Percentiles rank a stretch among this genome's conserved stretches.
These are phyloP conservation scores for Prillingera fragicola DNA, from an alignment of 1,284 basidiomycete genomes.

Conservation along the genomic window DNA sequence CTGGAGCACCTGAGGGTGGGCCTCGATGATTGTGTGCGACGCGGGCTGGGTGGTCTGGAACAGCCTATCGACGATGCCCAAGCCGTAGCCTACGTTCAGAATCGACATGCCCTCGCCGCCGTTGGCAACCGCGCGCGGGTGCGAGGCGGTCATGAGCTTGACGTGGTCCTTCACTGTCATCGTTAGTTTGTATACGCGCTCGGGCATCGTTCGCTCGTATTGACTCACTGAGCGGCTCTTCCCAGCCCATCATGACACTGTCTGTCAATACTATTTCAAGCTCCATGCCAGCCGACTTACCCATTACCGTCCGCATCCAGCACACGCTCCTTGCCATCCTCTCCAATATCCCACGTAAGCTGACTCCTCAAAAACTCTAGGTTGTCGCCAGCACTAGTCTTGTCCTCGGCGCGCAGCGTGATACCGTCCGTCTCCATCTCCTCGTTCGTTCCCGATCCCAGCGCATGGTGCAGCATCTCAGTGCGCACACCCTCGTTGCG, in stretches of 20 bases:
- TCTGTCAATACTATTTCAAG: conserved; percentile 6
- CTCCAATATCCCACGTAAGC: conserved; percentile 66
- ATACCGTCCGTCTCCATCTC: conserved; percentile 24
- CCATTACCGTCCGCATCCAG: conserved; percentile 58
- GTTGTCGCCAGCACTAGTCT: conserved; percentile 67
- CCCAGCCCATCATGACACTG: conserved; percentile 95
- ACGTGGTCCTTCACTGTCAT: conserved; percentile 50
- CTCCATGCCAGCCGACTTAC: conserved; percentile 55
- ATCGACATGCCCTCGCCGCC: conserved; percentile 57
- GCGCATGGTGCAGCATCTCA: conserved; percentile 50
- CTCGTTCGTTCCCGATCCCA: conserved; percentile 15
- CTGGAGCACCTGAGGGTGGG: conserved; percentile 82
- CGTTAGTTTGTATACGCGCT: no score
- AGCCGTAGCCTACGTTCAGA: conserved; percentile 88
- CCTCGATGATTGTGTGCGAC: conserved; percentile 87
- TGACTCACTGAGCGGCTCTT: conserved; percentile 65
- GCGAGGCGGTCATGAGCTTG: conserved; percentile 55
- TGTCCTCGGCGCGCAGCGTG: conserved; percentile 51
- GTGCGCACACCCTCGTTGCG: conserved; percentile 75
- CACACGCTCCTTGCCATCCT: conserved; percentile 64
- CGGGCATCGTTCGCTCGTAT: no score
- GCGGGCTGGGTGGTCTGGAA: conserved; percentile 59
- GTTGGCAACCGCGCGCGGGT: conserved; percentile 50
- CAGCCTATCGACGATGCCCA: conserved; percentile 84
- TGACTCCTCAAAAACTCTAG: conserved; percentile 67